Base-by-base conservation (phyloP, 345 rosid species). In the Sisymbrium irio region DNA sequence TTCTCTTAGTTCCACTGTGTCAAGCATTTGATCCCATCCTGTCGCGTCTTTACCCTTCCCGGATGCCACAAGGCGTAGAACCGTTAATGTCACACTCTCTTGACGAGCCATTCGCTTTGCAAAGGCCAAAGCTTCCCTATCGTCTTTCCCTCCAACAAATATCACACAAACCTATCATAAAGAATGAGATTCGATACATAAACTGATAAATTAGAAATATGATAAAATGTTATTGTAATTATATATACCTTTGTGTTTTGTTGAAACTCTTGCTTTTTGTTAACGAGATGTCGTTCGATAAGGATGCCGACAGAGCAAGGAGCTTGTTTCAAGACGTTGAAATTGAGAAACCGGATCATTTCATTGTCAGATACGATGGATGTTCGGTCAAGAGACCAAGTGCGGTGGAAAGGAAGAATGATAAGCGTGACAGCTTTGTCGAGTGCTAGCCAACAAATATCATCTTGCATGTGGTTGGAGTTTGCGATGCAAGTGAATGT, bases 291-390 rank as follows among this genome's bases (percentile, higher is more conserved):
- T 3, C 47, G 62, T 25, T 81, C 82, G 2, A 86, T 18, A 19
- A 82, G 78, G 46, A 86, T 82, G 1, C 86, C 96, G 0, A 87
- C 81, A 4, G 92, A 89, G 68, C 96, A 89, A 17, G 92, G 89
- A 9, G 96, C 86, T 60, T 56, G 77, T 35, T 87, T 84, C 4
- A 87, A 83, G 67, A 87, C 86, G 3, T 59, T 74, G 12, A 53
- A 12, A 5, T 87, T 89, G 5, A 87, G 68, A 18, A 56, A 46
- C 19, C 86, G 54, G 20, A 78, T 56, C 42, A 9, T 46, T 25
- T 67, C 67, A 42, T 53, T 66, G 15, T 85, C 88, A 0, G 86
- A 60, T 8, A 77, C 55, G 0, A 83, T 7, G 9, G 67, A 30
- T 22, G 78, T 62, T 55, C 77, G 79, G 47, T 82, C 82, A 1